These are phyloP conservation scores for Mycena polygramma DNA, from an alignment of 768 basidiomycete species.

Conservation along the genomic window DNA sequence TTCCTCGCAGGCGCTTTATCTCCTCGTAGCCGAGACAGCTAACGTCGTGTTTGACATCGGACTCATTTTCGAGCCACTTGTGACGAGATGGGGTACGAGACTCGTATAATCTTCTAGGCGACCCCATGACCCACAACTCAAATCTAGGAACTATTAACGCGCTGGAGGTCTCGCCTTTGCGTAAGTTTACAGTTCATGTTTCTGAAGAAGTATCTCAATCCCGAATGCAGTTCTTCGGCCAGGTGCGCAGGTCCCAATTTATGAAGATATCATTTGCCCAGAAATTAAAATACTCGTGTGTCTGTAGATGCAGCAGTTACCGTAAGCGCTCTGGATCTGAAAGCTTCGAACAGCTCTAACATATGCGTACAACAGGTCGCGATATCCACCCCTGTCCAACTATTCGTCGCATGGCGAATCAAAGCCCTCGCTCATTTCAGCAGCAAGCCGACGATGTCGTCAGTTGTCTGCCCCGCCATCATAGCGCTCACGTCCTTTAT, in stretches of 20 bases:
- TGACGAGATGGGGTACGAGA: constrained; percentile 27
- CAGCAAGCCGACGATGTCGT: no score
- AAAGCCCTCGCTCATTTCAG: constrained; percentile 3
- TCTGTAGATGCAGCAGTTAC: constrained; percentile 22
- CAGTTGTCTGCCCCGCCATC: not conserved
- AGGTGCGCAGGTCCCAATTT: constrained; percentile 5
- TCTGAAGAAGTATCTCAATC: not conserved
- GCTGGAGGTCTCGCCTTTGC: constrained; percentile 12
- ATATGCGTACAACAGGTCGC: constrained; percentile 26
- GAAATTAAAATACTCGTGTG: not conserved
- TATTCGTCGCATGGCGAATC: constrained; percentile 36
- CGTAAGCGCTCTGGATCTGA: not conserved
- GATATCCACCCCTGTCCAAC: constrained; percentile 38
- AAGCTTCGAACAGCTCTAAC: not conserved
- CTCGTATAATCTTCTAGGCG: not conserved
- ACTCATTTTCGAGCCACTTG: constrained; percentile 36
- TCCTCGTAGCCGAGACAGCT: constrained; percentile 35
- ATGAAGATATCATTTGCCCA: not conserved
- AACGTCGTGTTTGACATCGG: constrained; percentile 32
- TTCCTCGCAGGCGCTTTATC: constrained; percentile 27
- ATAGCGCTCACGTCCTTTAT: constrained; percentile 9
- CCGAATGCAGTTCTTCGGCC: constrained; percentile 25
- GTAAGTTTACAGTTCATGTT: constrained; percentile 4
- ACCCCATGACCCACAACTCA: not conserved
- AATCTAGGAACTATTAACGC: not conserved